These are phyloP conservation scores for Xylaria sp. DNA, from an alignment of 2,329 filamentous ascomycete species.

Conservation along the genomic window DNA sequence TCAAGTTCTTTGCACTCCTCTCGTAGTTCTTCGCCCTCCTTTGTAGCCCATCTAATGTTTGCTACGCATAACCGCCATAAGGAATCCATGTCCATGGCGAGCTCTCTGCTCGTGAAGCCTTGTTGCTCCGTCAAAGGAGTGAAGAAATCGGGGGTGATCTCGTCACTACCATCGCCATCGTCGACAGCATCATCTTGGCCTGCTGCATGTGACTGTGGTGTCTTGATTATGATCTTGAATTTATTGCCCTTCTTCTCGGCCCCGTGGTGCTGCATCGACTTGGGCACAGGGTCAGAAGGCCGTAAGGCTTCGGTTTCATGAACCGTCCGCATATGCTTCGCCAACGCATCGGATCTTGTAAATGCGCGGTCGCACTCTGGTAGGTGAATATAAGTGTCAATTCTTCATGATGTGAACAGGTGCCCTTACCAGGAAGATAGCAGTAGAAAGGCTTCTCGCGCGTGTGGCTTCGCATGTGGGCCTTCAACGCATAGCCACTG, in stretches of 20 bases:
- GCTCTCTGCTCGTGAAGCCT: conserved; percentile 74
- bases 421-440: conserved; percentile 80
- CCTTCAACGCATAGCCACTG: conserved; percentile 93
- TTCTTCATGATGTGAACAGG: not conserved
- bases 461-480: conserved; percentile 97
- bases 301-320: conserved; percentile 95
- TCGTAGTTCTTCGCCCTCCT: conserved; percentile 72
- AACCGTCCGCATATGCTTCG: conserved; percentile 98
- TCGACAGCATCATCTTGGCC: conserved; percentile 66
- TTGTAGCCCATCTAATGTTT: conserved; percentile 78
- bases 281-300: conserved; percentile 79
- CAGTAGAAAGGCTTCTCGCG: conserved; percentile 99
- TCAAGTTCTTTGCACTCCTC: conserved; percentile 75
- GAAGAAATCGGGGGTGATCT: conserved; percentile 68
- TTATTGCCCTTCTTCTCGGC: conserved; percentile 60
- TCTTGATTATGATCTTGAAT: conserved; percentile 73
- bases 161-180: conserved; percentile 65
- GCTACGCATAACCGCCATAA: conserved; percentile 75
- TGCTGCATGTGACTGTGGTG: conserved; percentile 66
- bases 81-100: conserved; percentile 67
- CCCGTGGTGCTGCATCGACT: conserved; percentile 68
- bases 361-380: conserved; percentile 97
- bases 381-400: conserved; percentile 28
- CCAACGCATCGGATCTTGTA: conserved; percentile 92
- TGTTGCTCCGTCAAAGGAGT: conserved; percentile 66